Evolutionary conservation across 2,329 filamentous ascomycete species (phyloP).

Genomic region (Colletotrichum musae): DNA sequence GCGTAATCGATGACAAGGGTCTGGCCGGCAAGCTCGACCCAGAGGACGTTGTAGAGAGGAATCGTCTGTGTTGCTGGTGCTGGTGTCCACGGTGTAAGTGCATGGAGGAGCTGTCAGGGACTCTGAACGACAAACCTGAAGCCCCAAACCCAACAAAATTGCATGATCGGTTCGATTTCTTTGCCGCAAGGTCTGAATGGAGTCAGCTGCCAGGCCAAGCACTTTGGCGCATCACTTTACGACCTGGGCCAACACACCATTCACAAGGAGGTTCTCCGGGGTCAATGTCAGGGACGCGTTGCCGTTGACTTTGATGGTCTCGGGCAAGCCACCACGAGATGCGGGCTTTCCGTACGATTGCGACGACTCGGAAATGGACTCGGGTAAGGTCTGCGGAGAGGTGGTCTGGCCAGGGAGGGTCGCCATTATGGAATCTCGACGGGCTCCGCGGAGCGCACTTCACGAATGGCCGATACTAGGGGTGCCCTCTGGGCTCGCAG

Average conservation of each 20-base stretch:
- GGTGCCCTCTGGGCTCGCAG: neutral
- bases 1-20: slow-evolving; percentile 83
- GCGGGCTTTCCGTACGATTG: slow-evolving; percentile 37
- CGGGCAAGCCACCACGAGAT: slow-evolving; percentile 23
- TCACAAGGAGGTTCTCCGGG: slow-evolving; percentile 49
- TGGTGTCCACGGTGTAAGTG: slow-evolving; percentile 11
- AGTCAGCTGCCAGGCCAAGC: slow-evolving; percentile 20
- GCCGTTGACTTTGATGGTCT: slow-evolving; percentile 46
- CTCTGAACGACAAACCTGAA: slow-evolving; percentile 22
- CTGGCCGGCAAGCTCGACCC: slow-evolving; percentile 76
- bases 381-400: slow-evolving; percentile 18
- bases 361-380: slow-evolving; percentile 39
- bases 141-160: slow-evolving; percentile 38
- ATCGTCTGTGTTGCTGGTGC: slow-evolving; percentile 59
- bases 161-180: slow-evolving; percentile 42
- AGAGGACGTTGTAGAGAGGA: slow-evolving; percentile 87
- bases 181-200: slow-evolving; percentile 26
- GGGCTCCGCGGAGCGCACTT: slow-evolving; percentile 30
- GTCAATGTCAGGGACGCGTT: slow-evolving; percentile 52
- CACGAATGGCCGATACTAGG: slow-evolving; percentile 1
- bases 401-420: slow-evolving; percentile 1
- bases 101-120: neutral
- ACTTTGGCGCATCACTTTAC: slow-evolving; percentile 14
- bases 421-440: slow-evolving; percentile 25
- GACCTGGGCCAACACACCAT: slow-evolving; percentile 49